phyloP scores from a whole-genome alignment of 805 yeast genomes.

The Geotrichum ghanense region DNA sequence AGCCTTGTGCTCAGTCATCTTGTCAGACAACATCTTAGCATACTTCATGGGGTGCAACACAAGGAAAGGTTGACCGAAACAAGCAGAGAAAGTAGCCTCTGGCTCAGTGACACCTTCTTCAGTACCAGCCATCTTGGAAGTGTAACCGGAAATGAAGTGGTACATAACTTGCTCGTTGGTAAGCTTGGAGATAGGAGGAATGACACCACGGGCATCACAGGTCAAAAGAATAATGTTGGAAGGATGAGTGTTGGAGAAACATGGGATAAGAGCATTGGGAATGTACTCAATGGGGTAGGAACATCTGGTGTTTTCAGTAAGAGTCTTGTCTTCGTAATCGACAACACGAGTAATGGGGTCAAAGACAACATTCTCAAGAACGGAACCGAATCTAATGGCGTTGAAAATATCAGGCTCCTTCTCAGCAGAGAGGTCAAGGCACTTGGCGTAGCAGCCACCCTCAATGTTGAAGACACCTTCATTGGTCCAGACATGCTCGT shows the following conservation, averaged over 20 bases:
- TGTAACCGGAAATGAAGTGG: slow-evolving; percentile 96
- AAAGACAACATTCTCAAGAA: slow-evolving; percentile 85
- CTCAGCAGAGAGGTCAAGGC: slow-evolving; percentile 78
- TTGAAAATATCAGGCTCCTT: slow-evolving; percentile 97
- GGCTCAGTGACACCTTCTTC: slow-evolving; percentile 99
- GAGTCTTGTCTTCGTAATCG: slow-evolving; percentile 68
- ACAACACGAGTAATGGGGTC: slow-evolving; percentile 70
- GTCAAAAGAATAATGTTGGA: slow-evolving; percentile 84
- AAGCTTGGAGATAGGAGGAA: slow-evolving; percentile 92
- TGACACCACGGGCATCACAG: slow-evolving; percentile 96
- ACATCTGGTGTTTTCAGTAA: slow-evolving; percentile 97
- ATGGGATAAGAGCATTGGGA: slow-evolving; percentile 93
- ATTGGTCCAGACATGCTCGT: slow-evolving; percentile 99
- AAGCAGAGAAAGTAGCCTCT: slow-evolving; percentile 93
- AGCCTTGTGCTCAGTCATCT: slow-evolving; percentile 79
- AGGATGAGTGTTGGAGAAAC: slow-evolving; percentile 83
- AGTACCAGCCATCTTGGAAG: slow-evolving; percentile 99
- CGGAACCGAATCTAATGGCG: slow-evolving; percentile 90
- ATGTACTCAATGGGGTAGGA: slow-evolving; percentile 97
- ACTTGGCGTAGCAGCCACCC: slow-evolving; percentile 99
- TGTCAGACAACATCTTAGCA: slow-evolving; percentile 91
- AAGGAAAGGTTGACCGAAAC: slow-evolving; percentile 98
- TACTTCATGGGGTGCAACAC: slow-evolving; percentile 97
- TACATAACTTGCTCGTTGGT: slow-evolving; percentile 96
- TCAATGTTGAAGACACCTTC: slow-evolving; percentile 97